A percentile compares a stretch with the other conserved stretches of the same genome.
phyloP scores from a whole-genome alignment of 306 rosid species.

The Castanea mollissima region DNA sequence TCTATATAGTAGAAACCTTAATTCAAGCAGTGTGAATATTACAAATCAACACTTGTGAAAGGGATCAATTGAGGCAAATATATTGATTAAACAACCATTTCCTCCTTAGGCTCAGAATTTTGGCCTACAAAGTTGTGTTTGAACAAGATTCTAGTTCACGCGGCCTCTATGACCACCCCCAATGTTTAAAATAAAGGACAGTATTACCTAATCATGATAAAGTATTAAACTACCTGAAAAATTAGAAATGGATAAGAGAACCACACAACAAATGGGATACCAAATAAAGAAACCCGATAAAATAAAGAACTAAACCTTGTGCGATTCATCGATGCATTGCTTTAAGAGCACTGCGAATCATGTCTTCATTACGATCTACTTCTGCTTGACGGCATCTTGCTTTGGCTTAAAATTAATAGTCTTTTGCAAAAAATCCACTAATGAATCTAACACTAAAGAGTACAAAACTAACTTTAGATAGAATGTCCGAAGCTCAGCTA shows the following conservation, averaged over 20 bases:
- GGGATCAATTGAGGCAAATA: too few species aligned
- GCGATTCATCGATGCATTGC: slow-evolving; percentile 88
- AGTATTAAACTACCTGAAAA: not conserved
- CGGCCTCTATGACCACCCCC: not conserved
- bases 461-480: slow-evolving; percentile 19
- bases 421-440: slow-evolving; percentile 95
- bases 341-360: slow-evolving; percentile 96
- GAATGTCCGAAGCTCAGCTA: too few species aligned
- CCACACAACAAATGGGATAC: not conserved
- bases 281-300: not conserved
- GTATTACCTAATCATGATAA: not conserved
- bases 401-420: slow-evolving; percentile 93
- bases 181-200: not conserved
- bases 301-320: slow-evolving; percentile 61
- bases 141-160: too few species aligned
- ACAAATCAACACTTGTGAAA: not conserved
- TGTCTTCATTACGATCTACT: slow-evolving; percentile 98
- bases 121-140: too few species aligned
- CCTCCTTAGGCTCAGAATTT: not conserved
- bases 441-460: slow-evolving; percentile 84
- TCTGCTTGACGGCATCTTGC: slow-evolving; percentile 98
- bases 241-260: not conserved
- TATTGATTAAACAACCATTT: not conserved
- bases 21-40: not conserved
- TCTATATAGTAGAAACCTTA: not conserved